Evolutionary conservation across 2,329 filamentous ascomycete genomes (phyloP), one percentile per base, ranked within the genome.

Genomic region (Aspergillus texensis): DNA sequence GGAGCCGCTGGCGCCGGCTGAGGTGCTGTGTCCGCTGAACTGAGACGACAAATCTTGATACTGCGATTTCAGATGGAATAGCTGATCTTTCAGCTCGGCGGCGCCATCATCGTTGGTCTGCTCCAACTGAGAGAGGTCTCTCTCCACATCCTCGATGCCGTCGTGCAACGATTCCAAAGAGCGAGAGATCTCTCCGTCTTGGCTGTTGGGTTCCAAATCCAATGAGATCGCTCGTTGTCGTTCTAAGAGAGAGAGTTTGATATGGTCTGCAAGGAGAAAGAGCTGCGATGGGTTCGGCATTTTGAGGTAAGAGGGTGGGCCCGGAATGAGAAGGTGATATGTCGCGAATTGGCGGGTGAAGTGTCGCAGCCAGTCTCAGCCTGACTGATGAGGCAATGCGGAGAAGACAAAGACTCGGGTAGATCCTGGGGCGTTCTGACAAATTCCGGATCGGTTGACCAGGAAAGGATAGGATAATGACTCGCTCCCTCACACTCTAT

Each of bases 171-270:
- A 93, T 63, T 96, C 92, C 58, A 99, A 83, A 3, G 94, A 97
- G 58, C 92, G 88, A 19, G 91, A 91, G 70, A 98, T 94, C 77
- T 96, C 91, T 46, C 91, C 90, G 80, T 97, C 93, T 78, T 97
- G 92, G 24, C 89, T 88, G 75, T 91, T 91, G 57, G 88, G 88
- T 63, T 93, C 88, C 61, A 97, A 86, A 70, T 93, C 89, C 52
- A 97, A 85, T 16, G 89, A 91, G 72, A 92, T 88, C 56, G 94
- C 93, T 63, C 94, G 89, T 80, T 96, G 90, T 63, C 94, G 89
- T 82, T 98, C 95, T 30, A 98, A 88, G 19, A 99, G 86, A 16
- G 94, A 97, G 65, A 98, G 88, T 81, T 98, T 97, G 84, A 98
- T 92, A 80, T 98, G 94, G 81, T 99, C 95, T 73, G 94, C 93